phyloP scores from a whole-genome alignment of 2,329 filamentous ascomycete genomes.

The Basipetospora chlamydospora region DNA sequence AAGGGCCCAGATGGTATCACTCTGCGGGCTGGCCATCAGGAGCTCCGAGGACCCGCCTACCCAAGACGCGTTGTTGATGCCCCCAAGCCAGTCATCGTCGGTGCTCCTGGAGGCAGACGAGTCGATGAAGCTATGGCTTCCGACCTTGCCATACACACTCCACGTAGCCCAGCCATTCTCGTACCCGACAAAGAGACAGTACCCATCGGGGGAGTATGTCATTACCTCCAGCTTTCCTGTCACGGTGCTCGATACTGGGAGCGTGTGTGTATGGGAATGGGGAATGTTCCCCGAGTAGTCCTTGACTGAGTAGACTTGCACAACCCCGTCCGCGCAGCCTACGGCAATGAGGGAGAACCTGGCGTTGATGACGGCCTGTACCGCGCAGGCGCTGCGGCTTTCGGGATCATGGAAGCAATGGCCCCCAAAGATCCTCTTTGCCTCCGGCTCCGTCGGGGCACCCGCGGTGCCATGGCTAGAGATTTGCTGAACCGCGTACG shows the following conservation, averaged over 20 bases:
- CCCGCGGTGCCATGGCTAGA: slow-evolving; percentile 22
- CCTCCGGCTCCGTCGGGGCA: slow-evolving; percentile 14
- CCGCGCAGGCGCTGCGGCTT: slow-evolving; percentile 42
- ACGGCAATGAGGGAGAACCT: slow-evolving; percentile 87
- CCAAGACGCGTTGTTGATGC: slow-evolving; percentile 69
- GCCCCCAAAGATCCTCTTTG: slow-evolving; percentile 66
- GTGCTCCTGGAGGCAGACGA: slow-evolving; percentile 48
- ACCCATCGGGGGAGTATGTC: slow-evolving; percentile 85
- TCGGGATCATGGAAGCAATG: slow-evolving; percentile 77
- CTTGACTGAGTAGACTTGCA: slow-evolving; percentile 81
- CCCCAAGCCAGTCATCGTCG: slow-evolving; percentile 71
- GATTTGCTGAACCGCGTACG: slow-evolving; percentile 77
- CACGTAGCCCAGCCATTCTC: slow-evolving; percentile 88
- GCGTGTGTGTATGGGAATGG: slow-evolving; percentile 61
- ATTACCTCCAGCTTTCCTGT: slow-evolving; percentile 63
- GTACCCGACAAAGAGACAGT: slow-evolving; percentile 88
- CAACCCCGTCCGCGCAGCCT: slow-evolving; percentile 62
- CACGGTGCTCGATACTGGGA: slow-evolving; percentile 50
- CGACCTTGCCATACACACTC: slow-evolving; percentile 91
- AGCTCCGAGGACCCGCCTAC: slow-evolving; percentile 78
- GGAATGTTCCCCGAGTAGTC: slow-evolving; percentile 92
- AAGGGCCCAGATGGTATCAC: slow-evolving; percentile 70
- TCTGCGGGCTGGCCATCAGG: slow-evolving; percentile 53
- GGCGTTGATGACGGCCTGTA: slow-evolving; percentile 76
- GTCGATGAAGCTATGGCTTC: slow-evolving; percentile 74